These are phyloP conservation scores for Boletus edulis DNA, from an alignment of 768 basidiomycete genomes.

Conservation along the genomic window DNA sequence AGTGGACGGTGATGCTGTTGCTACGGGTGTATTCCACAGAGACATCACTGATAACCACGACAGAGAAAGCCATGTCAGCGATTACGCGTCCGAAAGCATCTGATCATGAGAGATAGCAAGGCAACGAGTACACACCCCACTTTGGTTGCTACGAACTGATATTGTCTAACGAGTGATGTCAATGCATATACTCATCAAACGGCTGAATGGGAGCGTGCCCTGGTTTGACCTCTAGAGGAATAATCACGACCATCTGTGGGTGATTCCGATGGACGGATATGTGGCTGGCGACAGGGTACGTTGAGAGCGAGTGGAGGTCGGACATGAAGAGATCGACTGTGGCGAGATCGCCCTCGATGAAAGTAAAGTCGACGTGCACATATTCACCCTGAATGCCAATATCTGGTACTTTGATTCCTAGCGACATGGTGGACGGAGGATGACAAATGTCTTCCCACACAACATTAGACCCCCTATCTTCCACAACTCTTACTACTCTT, in stretches of 20 bases:
- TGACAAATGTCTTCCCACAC: too few relatives aligned
- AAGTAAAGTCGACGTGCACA: accelerated
- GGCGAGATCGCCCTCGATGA: background rate
- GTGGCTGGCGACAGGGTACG: too few relatives aligned
- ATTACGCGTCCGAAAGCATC: background rate
- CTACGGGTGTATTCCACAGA: background rate
- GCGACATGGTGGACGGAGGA: too few relatives aligned
- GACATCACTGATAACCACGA: background rate
- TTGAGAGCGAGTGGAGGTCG: too few relatives aligned
- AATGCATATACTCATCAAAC: background rate
- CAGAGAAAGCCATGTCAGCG: background rate
- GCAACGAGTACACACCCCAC: background rate
- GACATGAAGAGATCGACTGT: background rate
- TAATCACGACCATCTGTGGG: background rate
- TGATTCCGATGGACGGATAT: too few relatives aligned
- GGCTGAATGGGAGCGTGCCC: background rate
- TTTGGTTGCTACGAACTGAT: background rate
- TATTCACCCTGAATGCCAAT: background rate
- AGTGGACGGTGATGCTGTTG: background rate
- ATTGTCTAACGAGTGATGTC: background rate
- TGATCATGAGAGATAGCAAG: too few relatives aligned
- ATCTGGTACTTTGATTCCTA: background rate
- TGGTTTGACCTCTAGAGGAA: background rate
- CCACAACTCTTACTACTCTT: too few relatives aligned
- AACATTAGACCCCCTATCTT: too few relatives aligned